Evolutionary conservation across 1,284 basidiomycete genomes (phyloP).

Genomic region (Schizopora paradoxa): DNA sequence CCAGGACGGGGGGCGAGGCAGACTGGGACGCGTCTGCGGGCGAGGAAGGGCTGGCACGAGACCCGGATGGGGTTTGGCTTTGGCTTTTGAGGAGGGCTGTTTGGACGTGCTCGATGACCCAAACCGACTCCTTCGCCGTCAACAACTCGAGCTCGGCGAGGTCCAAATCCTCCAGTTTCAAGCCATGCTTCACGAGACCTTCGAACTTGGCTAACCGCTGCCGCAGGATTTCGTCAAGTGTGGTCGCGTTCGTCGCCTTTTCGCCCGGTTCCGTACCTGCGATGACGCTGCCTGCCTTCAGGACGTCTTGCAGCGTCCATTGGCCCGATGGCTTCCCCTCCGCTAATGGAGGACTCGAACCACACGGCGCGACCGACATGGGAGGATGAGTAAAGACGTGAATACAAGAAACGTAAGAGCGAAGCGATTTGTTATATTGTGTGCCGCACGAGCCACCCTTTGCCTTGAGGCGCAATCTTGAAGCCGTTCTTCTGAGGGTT

Average conservation of each 20-base stretch:
- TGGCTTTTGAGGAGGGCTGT: slow-evolving; percentile 32
- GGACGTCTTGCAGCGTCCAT: not conserved
- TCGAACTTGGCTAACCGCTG: slow-evolving; percentile 12
- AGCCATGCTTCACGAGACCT: slow-evolving; percentile 3
- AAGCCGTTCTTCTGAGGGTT: too few relatives aligned
- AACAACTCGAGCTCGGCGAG: slow-evolving; percentile 30
- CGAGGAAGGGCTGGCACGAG: slow-evolving; percentile 1
- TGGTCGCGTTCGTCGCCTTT: slow-evolving; percentile 6
- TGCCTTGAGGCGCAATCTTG: too few relatives aligned
- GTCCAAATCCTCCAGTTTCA: slow-evolving; percentile 2
- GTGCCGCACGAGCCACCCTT: too few relatives aligned
- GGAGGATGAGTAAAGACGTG: too few relatives aligned
- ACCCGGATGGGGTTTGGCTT: slow-evolving; percentile 9
- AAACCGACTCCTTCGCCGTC: slow-evolving; percentile 54
- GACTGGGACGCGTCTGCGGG: not conserved
- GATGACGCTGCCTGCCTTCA: slow-evolving; percentile 11
- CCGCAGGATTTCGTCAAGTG: slow-evolving; percentile 8
- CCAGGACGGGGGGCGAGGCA: slow-evolving; percentile 40
- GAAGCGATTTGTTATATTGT: too few relatives aligned
- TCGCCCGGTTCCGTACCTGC: slow-evolving; percentile 2
- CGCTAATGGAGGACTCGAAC: too few relatives aligned
- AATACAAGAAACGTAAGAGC: too few relatives aligned
- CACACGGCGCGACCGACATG: too few relatives aligned
- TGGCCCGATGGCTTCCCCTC: too few relatives aligned
- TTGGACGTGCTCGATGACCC: slow-evolving; percentile 49